These are phyloP conservation scores for Ambrosiella xylebori DNA, from an alignment of 2,329 filamentous ascomycete genomes.

Conservation along the genomic window DNA sequence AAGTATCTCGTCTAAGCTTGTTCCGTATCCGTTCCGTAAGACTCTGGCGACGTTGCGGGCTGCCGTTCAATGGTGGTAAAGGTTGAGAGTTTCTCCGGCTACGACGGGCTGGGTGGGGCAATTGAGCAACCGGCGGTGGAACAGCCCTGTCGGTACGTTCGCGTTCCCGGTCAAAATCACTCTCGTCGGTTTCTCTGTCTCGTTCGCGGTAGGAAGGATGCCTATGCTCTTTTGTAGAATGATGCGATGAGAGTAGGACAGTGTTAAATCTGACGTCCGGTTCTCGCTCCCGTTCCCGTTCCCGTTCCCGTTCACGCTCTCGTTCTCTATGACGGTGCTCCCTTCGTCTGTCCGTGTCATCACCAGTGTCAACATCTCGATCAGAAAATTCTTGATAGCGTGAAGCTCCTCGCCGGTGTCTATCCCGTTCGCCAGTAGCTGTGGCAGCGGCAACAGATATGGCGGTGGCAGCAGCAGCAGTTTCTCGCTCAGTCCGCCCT, in stretches of 20 bases:
- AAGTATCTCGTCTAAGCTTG: constrained; percentile 8
- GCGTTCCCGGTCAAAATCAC: constrained; percentile 5
- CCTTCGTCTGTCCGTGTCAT: constrained; percentile 15
- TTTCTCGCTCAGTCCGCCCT: constrained; percentile 7
- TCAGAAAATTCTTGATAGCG: constrained; percentile 11
- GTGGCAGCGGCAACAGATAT: constrained; percentile 2
- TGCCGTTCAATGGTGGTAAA: neutral
- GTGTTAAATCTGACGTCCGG: constrained; percentile 11
- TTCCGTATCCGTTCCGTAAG: constrained; percentile 9
- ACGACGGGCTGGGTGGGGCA: neutral
- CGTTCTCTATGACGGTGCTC: constrained; percentile 9
- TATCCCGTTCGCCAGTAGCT: neutral
- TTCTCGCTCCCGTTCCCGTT: constrained; percentile 13
- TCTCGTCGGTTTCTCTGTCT: constrained; percentile 5
- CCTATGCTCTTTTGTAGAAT: neutral
- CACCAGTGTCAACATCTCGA: constrained; percentile 13
- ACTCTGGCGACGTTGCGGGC: constrained; percentile 10
- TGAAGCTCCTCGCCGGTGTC: neutral
- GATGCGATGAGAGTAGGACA: neutral
- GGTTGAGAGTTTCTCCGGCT: constrained; percentile 9
- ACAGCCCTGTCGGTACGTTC: neutral
- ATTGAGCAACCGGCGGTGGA: neutral
- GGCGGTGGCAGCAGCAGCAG: constrained; percentile 8
- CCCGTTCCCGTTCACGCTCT: constrained; percentile 13
- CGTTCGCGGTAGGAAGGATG: constrained; percentile 4